Conservation (phyloP, 2,329 filamentous ascomycete species). For the Hypoxylon sp. region DNA sequence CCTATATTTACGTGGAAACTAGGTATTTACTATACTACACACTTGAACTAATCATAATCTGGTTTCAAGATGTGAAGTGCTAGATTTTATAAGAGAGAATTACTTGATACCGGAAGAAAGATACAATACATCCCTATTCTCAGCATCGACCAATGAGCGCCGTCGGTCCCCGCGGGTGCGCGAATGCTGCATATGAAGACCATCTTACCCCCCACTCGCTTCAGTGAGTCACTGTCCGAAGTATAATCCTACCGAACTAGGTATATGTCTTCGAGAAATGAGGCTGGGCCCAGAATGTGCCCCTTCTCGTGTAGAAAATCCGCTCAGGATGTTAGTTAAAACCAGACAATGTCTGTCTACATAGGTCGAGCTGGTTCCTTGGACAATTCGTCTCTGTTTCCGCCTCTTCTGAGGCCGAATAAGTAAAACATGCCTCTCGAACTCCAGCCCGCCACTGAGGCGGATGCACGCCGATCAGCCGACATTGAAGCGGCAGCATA, state of each 20-base stretch:
- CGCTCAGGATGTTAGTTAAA: not conserved
- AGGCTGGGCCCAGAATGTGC: not conserved
- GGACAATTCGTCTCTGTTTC: not conserved
- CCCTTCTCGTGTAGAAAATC: not conserved
- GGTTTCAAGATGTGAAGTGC: not conserved
- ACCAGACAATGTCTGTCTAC: not conserved
- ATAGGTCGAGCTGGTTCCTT: slow-evolving; percentile 1
- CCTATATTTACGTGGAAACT: too few species aligned
- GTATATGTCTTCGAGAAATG: not conserved
- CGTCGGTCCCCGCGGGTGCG: not conserved
- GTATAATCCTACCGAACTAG: slow-evolving; percentile 3
- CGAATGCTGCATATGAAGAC: not conserved
- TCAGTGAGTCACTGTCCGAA: slow-evolving; percentile 13
- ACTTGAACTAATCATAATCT: not conserved
- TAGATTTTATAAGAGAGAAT: not conserved
- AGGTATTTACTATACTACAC: not conserved
- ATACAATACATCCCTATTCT: not conserved
- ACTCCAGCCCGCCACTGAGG: slow-evolving; percentile 55
- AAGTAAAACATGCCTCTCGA: slow-evolving; percentile 57
- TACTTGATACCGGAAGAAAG: not conserved
- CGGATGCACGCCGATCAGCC: slow-evolving; percentile 56
- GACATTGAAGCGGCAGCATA: slow-evolving; percentile 59
- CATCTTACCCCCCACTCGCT: slow-evolving; percentile 2
- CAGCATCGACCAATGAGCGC: slow-evolving; percentile 1
- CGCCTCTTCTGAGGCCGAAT: not conserved